A percentile compares a stretch with the other conserved stretches of the same genome.
These are phyloP conservation scores for Tolypocladium ophioglossoides DNA, from an alignment of 2,329 filamentous ascomycete genomes.

Conservation along the genomic window DNA sequence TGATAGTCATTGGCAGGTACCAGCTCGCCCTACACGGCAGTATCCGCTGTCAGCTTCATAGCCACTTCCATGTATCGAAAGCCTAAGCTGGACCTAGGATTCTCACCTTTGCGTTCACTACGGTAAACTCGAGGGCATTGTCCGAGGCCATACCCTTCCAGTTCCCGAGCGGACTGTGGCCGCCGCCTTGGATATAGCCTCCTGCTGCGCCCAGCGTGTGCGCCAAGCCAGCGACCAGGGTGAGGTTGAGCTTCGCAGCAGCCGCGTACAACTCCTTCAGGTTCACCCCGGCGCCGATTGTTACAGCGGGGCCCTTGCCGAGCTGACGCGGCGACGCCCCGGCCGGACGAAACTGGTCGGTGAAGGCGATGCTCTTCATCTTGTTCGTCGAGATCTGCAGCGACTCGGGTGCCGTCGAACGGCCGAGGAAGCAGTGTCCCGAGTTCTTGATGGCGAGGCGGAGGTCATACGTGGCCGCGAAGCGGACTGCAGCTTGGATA, in stretches of 20 bases:
- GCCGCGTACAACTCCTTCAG: conserved; percentile 14
- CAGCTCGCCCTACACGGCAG: conserved; percentile 11
- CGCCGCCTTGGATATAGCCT: conserved; percentile 22
- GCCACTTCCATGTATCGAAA: neutral
- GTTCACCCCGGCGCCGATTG: conserved; percentile 16
- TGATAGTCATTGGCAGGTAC: conserved; percentile 21
- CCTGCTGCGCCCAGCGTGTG: conserved; percentile 18
- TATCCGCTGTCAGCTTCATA: neutral
- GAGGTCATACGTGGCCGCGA: conserved; percentile 20
- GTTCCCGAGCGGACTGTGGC: conserved; percentile 17
- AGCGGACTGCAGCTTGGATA: conserved; percentile 25
- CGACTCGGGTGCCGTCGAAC: conserved; percentile 19
- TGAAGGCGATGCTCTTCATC: conserved; percentile 16
- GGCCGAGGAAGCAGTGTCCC: conserved; percentile 23
- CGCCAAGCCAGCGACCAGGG: conserved; percentile 15
- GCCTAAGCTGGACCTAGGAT: neutral
- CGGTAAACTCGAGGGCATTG: conserved; percentile 20
- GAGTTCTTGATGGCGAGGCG: conserved; percentile 23
- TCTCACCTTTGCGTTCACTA: conserved; percentile 23
- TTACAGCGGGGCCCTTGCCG: conserved; percentile 12
- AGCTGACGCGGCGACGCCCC: neutral
- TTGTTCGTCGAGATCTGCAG: conserved; percentile 23
- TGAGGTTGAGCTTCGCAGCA: conserved; percentile 9
- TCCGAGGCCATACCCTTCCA: conserved; percentile 23
- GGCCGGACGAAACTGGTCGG: conserved; percentile 12